A percentile compares a stretch with the other conserved stretches of the same genome.
Conservation (phyloP, 2,329 filamentous ascomycete genomes). For the Epichloe typhina region DNA sequence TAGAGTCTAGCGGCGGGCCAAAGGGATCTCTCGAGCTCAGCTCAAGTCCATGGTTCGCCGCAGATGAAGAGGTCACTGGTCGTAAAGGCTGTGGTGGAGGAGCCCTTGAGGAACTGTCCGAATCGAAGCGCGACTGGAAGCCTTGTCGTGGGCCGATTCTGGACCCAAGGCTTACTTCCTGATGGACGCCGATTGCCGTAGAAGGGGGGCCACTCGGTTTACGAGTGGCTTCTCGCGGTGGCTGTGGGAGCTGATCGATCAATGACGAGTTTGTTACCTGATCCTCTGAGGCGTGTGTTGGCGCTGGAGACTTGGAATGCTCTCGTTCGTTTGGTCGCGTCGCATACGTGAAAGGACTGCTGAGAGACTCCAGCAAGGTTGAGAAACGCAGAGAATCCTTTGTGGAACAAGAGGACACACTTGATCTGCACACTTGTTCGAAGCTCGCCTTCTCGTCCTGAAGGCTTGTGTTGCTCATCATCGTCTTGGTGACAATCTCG, state of each 20-base stretch:
- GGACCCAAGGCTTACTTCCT: background rate
- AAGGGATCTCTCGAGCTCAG: constrained; percentile 11
- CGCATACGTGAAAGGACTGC: background rate
- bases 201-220: background rate
- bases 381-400: background rate
- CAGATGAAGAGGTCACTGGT: constrained; percentile 12
- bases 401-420: background rate
- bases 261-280: constrained; percentile 1
- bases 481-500: constrained; percentile 13
- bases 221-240: background rate
- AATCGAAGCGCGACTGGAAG: constrained; percentile 14
- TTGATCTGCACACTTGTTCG: background rate
- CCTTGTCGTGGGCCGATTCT: constrained; percentile 4
- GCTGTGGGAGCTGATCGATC: constrained; percentile 3
- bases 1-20: constrained; percentile 8
- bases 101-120: constrained; percentile 10
- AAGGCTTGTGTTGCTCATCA: background rate
- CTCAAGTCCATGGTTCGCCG: constrained; percentile 6
- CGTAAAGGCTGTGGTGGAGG: constrained; percentile 11
- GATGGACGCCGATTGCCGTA: constrained; percentile 1
- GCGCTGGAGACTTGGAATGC: constrained; percentile 3
- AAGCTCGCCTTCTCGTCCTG: background rate
- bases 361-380: background rate
- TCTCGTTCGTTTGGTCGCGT: constrained; percentile 7
- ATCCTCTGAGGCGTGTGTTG: background rate